These are phyloP conservation scores for Botryosphaeria agaves DNA, from an alignment of 2,329 filamentous ascomycete species.

Conservation along the genomic window DNA sequence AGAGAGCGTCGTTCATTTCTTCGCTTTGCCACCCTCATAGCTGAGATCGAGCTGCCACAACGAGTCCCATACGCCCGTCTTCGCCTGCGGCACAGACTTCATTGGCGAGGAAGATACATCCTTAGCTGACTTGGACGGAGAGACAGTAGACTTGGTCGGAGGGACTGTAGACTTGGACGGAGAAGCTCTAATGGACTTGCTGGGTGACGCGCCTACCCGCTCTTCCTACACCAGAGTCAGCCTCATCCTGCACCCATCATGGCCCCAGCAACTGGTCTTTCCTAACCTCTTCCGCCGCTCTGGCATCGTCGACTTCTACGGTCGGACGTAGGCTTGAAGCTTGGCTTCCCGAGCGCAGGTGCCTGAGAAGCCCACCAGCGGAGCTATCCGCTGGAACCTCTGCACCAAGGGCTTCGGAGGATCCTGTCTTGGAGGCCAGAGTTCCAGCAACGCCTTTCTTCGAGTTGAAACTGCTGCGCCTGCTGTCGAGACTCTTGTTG, in stretches of 20 bases:
- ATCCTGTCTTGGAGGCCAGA: slow-evolving; percentile 1
- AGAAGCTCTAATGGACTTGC: slow-evolving; percentile 1
- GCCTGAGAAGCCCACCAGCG: slow-evolving; percentile 14
- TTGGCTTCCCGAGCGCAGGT: slow-evolving; percentile 13
- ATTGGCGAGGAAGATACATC: slow-evolving; percentile 5
- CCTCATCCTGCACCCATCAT: slow-evolving; percentile 8
- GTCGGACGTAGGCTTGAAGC: too few species aligned
- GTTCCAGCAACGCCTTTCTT: slow-evolving; percentile 47
- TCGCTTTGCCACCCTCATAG: slow-evolving; percentile 18
- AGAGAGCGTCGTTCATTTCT: too few species aligned
- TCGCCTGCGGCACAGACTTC: slow-evolving; percentile 9
- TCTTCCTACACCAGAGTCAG: slow-evolving; percentile 1
- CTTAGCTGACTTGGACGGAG: slow-evolving; percentile 2
- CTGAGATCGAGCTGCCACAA: slow-evolving; percentile 21
- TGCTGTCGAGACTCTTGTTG: slow-evolving; percentile 78
- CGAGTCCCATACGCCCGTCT: slow-evolving; percentile 19
- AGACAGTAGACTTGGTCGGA: too few species aligned
- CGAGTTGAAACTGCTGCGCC: slow-evolving; percentile 72
- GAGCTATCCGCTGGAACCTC: slow-evolving; percentile 4
- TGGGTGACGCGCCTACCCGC: neutral
- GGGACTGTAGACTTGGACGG: slow-evolving; percentile 1
- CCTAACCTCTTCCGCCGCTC: slow-evolving; percentile 23
- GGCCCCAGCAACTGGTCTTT: slow-evolving; percentile 26
- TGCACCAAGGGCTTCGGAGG: neutral
- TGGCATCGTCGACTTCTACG: slow-evolving; percentile 10